Conservation (phyloP, 1,284 basidiomycete species). For the Ceratobasidium sp. region DNA sequence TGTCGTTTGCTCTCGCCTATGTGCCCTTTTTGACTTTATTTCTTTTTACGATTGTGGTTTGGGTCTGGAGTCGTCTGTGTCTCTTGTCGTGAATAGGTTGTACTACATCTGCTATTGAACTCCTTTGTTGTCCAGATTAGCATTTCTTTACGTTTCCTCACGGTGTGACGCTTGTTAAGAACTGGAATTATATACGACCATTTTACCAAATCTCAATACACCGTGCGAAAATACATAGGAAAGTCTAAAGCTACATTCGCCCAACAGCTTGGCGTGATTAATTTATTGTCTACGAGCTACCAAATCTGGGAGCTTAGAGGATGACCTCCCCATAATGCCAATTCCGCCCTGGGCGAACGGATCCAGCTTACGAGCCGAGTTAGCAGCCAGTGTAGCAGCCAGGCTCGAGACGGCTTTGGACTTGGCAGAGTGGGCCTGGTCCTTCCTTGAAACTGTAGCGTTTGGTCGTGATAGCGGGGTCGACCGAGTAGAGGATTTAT, state of each 20-base stretch:
- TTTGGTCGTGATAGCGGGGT: neutral
- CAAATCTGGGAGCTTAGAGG: constrained; percentile 13
- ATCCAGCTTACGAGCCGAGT: constrained; percentile 33
- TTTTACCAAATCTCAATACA: neutral
- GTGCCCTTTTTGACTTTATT: neutral
- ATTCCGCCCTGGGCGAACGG: constrained; percentile 27
- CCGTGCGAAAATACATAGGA: neutral
- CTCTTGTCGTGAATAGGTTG: constrained; percentile 38
- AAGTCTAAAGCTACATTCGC: constrained; percentile 24
- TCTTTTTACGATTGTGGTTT: constrained; percentile 34
- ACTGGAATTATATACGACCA: neutral
- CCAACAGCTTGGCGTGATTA: neutral
- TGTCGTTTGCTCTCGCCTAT: constrained; percentile 6
- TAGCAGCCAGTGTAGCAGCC: constrained; percentile 12
- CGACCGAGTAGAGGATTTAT: constrained; percentile 19
- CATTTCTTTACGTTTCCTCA: constrained; percentile 27
- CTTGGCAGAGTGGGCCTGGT: constrained; percentile 15
- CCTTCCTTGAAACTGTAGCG: constrained; percentile 1
- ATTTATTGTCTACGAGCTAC: constrained; percentile 8
- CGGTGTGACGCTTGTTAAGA: constrained; percentile 9
- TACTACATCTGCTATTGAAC: constrained; percentile 39
- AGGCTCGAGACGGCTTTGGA: constrained; percentile 32
- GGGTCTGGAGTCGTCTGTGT: constrained; percentile 33
- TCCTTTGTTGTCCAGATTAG: constrained; percentile 35
- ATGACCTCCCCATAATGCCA: constrained; percentile 17